A percentile compares a stretch with the other conserved stretches of the same genome.
Conservation (phyloP, 441 rosid genomes). For the Corymbia citriodora region DNA sequence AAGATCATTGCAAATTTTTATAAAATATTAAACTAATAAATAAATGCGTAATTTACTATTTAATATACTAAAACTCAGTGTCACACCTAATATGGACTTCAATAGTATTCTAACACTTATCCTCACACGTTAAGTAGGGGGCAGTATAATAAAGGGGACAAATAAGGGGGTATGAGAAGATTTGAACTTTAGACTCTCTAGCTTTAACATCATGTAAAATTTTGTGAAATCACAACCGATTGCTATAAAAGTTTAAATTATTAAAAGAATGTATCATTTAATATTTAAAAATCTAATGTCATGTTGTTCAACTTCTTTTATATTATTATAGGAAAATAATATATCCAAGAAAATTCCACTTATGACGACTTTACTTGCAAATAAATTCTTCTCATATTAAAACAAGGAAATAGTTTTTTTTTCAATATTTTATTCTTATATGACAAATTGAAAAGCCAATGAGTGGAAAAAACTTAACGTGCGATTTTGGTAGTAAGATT, state of each 20-base stretch:
- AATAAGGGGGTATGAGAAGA: background rate
- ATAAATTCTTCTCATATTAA: background rate
- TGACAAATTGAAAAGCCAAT: background rate
- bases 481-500: background rate
- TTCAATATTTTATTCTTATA: background rate
- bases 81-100: background rate
- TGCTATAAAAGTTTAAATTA: background rate
- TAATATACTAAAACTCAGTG: background rate
- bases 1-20: background rate
- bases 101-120: background rate
- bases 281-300: too few species aligned
- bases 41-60: background rate
- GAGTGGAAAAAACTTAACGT: background rate
- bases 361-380: background rate
- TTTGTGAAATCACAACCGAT: background rate
- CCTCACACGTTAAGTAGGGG: background rate
- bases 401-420: background rate
- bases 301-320: background rate
- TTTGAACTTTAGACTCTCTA: fast-evolving
- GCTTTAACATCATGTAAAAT: background rate
- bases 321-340: background rate
- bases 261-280: background rate
- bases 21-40: background rate
- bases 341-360: background rate
- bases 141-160: background rate